Percentiles rank a stretch among this genome's conserved stretches.
Conservation (phyloP, 345 rosid genomes). For the Camelina laxa region DNA sequence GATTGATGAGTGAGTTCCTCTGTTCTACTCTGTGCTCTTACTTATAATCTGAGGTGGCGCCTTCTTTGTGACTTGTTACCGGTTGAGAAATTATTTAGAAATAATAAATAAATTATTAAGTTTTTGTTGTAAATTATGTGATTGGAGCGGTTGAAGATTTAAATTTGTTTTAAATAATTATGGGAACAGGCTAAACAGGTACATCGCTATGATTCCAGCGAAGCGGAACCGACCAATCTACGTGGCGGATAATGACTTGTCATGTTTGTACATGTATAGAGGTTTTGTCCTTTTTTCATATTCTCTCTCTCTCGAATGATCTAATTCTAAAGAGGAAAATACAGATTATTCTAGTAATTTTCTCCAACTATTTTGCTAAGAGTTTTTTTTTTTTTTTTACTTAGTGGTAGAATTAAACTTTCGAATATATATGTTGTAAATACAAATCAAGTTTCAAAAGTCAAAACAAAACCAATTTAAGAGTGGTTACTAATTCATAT, state of each 20-base stretch:
- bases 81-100: constrained; percentile 4
- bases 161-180: background rate
- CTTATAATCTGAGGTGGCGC: constrained; percentile 42
- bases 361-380: constrained; percentile 2
- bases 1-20: constrained; percentile 3
- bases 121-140: constrained; percentile 18
- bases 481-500: background rate
- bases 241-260: constrained; percentile 47
- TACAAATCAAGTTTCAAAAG: too few species aligned
- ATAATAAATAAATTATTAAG: background rate
- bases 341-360: constrained; percentile 3
- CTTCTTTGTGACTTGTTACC: constrained; percentile 30
- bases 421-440: background rate
- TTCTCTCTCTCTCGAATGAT: constrained; percentile 37
- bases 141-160: constrained; percentile 36
- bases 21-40: constrained; percentile 22
- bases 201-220: constrained; percentile 35
- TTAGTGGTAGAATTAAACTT: background rate
- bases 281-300: constrained; percentile 34
- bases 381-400: background rate
- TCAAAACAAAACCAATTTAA: too few species aligned
- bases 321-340: constrained; percentile 17
- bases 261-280: constrained; percentile 33
- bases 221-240: constrained; percentile 42
- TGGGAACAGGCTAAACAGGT: constrained; percentile 39